A percentile compares a stretch with the other conserved stretches of the same genome.
These are phyloP conservation scores for Aureobasidium sp. DNA, from an alignment of 2,329 filamentous ascomycete genomes.

Conservation along the genomic window DNA sequence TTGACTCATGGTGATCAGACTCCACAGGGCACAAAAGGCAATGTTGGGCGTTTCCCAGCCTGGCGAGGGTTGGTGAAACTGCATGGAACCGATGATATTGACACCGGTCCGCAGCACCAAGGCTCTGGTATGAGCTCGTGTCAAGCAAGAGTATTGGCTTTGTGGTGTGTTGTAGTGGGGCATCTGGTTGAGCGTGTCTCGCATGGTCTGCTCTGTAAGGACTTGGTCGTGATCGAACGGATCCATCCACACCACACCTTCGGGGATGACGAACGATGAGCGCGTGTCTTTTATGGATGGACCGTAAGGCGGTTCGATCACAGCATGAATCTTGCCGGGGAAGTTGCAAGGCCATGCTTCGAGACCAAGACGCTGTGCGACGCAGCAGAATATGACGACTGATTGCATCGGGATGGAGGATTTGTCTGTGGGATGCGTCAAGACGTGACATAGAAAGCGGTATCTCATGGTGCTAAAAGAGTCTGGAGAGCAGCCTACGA, in stretches of 20 bases:
- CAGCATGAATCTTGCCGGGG: constrained; percentile 76
- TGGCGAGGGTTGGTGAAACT: constrained; percentile 2
- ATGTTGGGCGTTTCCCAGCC: constrained; percentile 29
- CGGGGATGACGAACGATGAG: constrained; percentile 46
- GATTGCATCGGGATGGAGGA: constrained; percentile 82
- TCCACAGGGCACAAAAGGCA: constrained; percentile 70
- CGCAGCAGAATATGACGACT: constrained; percentile 73
- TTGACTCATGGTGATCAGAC: constrained; percentile 42
- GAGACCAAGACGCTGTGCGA: constrained; percentile 68
- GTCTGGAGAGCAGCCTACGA: constrained; percentile 60
- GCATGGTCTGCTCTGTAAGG: constrained; percentile 9
- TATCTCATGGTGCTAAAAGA: constrained; percentile 78
- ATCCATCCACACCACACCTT: constrained; percentile 56
- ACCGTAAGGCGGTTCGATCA: constrained; percentile 51
- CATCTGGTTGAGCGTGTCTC: constrained; percentile 52
- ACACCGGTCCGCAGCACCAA: constrained; percentile 69
- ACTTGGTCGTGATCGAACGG: constrained; percentile 59
- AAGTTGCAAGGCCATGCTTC: constrained; percentile 73
- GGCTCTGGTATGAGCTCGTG: constrained; percentile 56
- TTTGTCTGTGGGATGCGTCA: constrained; percentile 68
- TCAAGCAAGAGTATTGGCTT: constrained; percentile 45
- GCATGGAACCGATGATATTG: constrained; percentile 70
- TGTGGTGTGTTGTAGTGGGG: constrained; percentile 35
- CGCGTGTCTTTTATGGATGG: constrained; percentile 33
- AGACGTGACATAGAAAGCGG: constrained; percentile 80